Base-by-base conservation (phyloP, 495 filamentous ascomycete species). In the Hypomontagnella monticulosa region DNA sequence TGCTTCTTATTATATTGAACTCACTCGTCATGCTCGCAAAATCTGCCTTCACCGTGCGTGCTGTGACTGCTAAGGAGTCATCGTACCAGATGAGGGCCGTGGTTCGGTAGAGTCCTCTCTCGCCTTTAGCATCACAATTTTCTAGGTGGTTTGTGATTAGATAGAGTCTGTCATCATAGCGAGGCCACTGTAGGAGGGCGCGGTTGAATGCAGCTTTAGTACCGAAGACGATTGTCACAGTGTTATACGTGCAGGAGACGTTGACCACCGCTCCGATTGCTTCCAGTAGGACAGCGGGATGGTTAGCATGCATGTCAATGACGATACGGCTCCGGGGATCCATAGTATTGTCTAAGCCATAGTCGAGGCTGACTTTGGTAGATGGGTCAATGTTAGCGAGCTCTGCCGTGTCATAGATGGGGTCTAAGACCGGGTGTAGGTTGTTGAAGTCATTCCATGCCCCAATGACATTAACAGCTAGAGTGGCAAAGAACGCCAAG, bases 141-240 rank as follows among this genome's bases (percentile, higher is more conserved):
- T 63, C 69, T 10, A 63, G 34, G 55, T 73, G 58, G 57, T 74
- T 74, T 3, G 73, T 75, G 54, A 75, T 62, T 15, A 75, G 40
- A 34, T 69, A 67, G 46, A 75, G 66, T 3, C n/a, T 41, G 12
- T 42, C 59, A 9, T 69, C 57, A 9, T 67, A 53, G 2, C 49
- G 51, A 14, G 61, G 41, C 71, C 73, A 75, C n/a, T 62, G 30
- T 19, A 40, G 19, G 15, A 63, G 48, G 11, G 69, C 52, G 16
- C 34, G 60, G 9, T 47, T 43, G 36, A 75, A 75, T 11, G 71
- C 55, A 42, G 46, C 44, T 27, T 57, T 40, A 27, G 55, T 51
- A 37, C 67, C 61, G 66, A 75, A 75, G 16, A 57, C 52, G 34
- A 75, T 47, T 1, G 49, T 50, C n/a, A 75, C 66, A 10, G 40